Base-by-base conservation (phyloP, 148 eudicot genomes). In the Fagopyrum homotropicum region DNA sequence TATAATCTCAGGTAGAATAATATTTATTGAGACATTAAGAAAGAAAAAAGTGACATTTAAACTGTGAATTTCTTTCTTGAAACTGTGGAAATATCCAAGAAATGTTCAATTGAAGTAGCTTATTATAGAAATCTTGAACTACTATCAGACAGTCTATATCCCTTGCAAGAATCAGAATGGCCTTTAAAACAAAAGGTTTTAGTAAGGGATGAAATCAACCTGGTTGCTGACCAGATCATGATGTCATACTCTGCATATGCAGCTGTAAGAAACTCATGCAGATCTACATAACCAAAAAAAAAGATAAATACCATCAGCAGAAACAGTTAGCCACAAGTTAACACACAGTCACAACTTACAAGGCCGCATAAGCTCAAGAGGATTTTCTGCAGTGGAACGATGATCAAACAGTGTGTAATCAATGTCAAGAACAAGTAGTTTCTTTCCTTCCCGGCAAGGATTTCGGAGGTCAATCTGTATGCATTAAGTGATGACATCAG, bases 211-310 rank as follows among this genome's bases (percentile, higher is more conserved):
- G 45, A 75, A 22, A 77, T 4, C 84, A 76, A 89, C 98, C 97
- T 89, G 76, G 98, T 95, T 69, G 98, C 98, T 82, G 98, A 95
- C 98, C 98, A 95, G 85, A 95, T 95, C 82, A 95, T 89, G 59
- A 95, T 92, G 81, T 95, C 98, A 83, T 92, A 95, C 84, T 92
- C 97, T 4, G 97, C 92, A 90, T 95, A 95, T 80, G 83, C 96
- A 78, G 98, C 96, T 6, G 96, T 78, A 52, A 95, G 96, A 79
- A 92, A 95, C 79, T 92, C 98, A 51, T 95, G 98, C 56, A 95
- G 91, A 88, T 92, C 97, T 95, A 90, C 85, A 83, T 44, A 76
- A 46, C 10, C 73, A 69, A 14, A 4, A 19, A 60, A 46, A 35
- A 7, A 45, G 22, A 35, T 15, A 51, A 69, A 72, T 19, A 52